Percentiles rank a stretch among this genome's conserved stretches.
phyloP scores from a whole-genome alignment of 139 green algal species.

The Parachlorella kessleri region DNA sequence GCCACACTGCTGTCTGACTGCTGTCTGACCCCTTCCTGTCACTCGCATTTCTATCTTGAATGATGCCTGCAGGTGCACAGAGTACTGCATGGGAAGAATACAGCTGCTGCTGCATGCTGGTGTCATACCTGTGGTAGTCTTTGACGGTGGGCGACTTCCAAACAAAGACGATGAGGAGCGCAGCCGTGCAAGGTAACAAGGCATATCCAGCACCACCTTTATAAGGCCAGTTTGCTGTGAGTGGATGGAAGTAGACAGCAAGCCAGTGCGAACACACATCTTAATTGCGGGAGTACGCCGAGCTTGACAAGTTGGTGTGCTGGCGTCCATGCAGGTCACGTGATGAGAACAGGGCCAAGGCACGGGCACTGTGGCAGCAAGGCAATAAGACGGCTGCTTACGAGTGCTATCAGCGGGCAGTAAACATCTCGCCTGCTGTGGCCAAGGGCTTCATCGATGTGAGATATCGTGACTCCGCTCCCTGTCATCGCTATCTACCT shows the following conservation, averaged over 20 bases:
- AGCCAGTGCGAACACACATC: too few species aligned
- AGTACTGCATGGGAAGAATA: slow-evolving; percentile 87
- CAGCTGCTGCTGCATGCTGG: slow-evolving; percentile 75
- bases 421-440: slow-evolving; percentile 87
- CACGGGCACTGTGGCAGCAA: slow-evolving; percentile 41
- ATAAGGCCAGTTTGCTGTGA: too few species aligned
- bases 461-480: too few species aligned
- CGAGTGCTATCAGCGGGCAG: slow-evolving; percentile 85
- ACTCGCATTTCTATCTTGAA: too few species aligned
- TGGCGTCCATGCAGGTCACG: slow-evolving; percentile 9
- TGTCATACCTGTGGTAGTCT: slow-evolving; percentile 88
- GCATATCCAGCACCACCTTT: background rate
- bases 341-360: slow-evolving; percentile 30
- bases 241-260: background rate
- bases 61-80: slow-evolving; percentile 84
- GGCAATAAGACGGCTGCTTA: slow-evolving; percentile 82
- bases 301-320: too few species aligned
- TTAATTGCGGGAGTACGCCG: too few species aligned
- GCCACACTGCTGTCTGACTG: too few species aligned
- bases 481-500: too few species aligned
- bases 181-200: slow-evolving; percentile 34
- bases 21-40: too few species aligned
- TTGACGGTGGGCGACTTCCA: slow-evolving; percentile 92
- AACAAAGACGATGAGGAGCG: slow-evolving; percentile 90
- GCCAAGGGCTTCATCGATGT: slow-evolving; percentile 81